Evolutionary conservation across 768 basidiomycete species (phyloP).

Genomic region (Rhodotorula graminis): DNA sequence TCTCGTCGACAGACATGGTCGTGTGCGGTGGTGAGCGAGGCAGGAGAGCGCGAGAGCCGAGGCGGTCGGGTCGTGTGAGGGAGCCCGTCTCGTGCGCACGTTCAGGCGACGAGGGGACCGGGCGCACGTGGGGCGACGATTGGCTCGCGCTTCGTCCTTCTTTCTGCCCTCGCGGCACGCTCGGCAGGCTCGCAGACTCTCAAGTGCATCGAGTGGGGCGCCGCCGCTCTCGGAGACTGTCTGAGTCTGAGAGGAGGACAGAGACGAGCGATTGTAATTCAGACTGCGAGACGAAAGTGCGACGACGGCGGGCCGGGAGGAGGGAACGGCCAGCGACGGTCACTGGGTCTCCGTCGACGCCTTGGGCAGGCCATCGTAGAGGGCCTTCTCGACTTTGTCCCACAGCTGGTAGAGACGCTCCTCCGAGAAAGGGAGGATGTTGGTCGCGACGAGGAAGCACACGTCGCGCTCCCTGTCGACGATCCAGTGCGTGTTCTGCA

Average conservation of each 20-base stretch:
- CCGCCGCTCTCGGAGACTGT: too few relatives aligned
- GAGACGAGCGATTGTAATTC: too few relatives aligned
- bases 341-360: too few relatives aligned
- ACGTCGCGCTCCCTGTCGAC: not conserved
- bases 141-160: not conserved
- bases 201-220: too few relatives aligned
- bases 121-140: not conserved
- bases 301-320: too few relatives aligned
- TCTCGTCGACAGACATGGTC: not conserved
- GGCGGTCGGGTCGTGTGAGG: not conserved
- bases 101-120: not conserved
- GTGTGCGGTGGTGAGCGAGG: not conserved
- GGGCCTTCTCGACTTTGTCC: not conserved
- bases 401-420: not conserved
- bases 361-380: not conserved
- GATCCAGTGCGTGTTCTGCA: slow-evolving; percentile 24
- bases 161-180: too few relatives aligned
- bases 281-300: too few relatives aligned
- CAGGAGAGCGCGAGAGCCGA: not conserved
- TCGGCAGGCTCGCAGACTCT: too few relatives aligned
- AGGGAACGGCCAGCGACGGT: too few relatives aligned
- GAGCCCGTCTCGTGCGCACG: rapidly evolving
- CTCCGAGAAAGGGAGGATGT: not conserved
- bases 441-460: not conserved
- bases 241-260: too few relatives aligned